Evolutionary conservation across 2,329 filamentous ascomycete genomes (phyloP).

Genomic region (Talaromyces rugulosus): DNA sequence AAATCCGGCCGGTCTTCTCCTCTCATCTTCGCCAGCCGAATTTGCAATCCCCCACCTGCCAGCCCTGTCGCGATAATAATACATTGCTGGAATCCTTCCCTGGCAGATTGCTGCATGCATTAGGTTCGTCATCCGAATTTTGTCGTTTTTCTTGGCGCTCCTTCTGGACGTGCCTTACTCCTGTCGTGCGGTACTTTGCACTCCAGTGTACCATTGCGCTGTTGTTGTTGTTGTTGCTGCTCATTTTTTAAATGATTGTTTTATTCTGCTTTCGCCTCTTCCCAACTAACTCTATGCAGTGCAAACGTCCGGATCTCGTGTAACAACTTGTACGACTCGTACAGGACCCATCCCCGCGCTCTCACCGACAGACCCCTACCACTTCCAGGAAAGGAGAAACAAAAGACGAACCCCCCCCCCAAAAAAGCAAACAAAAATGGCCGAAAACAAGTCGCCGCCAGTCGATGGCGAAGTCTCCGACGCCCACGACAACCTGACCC

Average conservation of each 20-base stretch:
- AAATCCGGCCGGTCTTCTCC: neutral
- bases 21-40: neutral
- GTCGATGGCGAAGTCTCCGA: slow-evolving; percentile 9
- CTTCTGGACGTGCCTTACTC: neutral
- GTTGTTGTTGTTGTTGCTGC: neutral
- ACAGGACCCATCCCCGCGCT: neutral
- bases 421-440: slow-evolving; percentile 1
- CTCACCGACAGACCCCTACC: neutral
- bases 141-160: neutral
- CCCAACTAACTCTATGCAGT: neutral
- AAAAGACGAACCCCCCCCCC: neutral
- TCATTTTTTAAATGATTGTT: neutral
- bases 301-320: neutral
- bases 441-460: slow-evolving; percentile 10
- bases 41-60: neutral
- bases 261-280: neutral
- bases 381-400: neutral
- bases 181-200: neutral
- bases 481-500: slow-evolving; percentile 5
- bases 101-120: neutral
- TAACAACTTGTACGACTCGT: neutral
- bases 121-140: neutral
- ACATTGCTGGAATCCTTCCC: neutral
- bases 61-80: neutral
- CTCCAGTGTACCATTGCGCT: neutral